phyloP scores from a whole-genome alignment of 1,284 basidiomycete genomes.

The Xerocomus minutiporus region DNA sequence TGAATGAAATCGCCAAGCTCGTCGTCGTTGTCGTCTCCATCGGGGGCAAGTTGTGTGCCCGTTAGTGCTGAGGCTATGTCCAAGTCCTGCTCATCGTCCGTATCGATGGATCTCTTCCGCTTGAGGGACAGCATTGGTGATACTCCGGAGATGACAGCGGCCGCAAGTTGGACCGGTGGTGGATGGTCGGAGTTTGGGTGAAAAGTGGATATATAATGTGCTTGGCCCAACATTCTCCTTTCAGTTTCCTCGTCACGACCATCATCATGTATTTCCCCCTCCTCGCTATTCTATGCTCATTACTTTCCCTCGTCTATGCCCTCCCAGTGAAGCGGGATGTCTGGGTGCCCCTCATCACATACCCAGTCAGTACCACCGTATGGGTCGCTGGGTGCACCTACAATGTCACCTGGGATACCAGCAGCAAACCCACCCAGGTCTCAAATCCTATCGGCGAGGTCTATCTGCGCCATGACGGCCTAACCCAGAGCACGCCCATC shows the following conservation, averaged over 20 bases:
- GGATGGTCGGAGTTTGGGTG: constrained; percentile 7
- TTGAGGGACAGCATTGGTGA: constrained; percentile 32
- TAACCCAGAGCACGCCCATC: constrained; percentile 31
- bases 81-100: constrained; percentile 45
- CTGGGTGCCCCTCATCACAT: constrained; percentile 41
- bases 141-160: constrained; percentile 16
- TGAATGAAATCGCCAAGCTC: constrained; percentile 59
- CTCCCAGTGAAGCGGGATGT: constrained; percentile 40
- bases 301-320: constrained; percentile 27
- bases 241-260: constrained; percentile 11
- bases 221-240: no score
- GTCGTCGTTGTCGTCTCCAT: constrained; percentile 36
- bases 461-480: constrained; percentile 36
- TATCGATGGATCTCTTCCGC: constrained; percentile 31
- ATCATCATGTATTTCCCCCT: constrained; percentile 16
- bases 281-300: constrained; percentile 11
- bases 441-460: constrained; percentile 44
- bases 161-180: not conserved
- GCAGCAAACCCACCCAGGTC: constrained; percentile 39
- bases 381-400: constrained; percentile 42
- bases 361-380: constrained; percentile 35
- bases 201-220: constrained; percentile 10
- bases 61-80: constrained; percentile 49
- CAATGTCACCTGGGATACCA: constrained; percentile 46
- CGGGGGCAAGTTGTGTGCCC: not conserved